phyloP scores from a whole-genome alignment of 163 green algal species.

The Coccomyxa subellipsoidea region DNA sequence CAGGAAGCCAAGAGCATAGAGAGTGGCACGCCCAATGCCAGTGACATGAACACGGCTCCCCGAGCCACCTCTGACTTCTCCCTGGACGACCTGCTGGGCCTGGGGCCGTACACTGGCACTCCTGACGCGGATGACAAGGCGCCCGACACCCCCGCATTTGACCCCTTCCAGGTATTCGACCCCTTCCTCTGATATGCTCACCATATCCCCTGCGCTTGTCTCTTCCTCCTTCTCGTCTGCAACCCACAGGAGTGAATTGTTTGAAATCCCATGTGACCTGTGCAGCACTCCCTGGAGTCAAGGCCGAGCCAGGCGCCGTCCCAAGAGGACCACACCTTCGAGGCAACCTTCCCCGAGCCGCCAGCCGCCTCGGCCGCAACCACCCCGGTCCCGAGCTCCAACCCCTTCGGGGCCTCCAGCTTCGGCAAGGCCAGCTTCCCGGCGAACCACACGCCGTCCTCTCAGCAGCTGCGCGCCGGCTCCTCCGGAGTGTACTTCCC shows the following conservation, averaged over 20 bases:
- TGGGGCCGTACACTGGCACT: neutral
- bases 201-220: neutral
- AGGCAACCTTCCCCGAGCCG: neutral
- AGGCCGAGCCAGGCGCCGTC: neutral
- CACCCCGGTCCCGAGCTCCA: neutral
- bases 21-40: neutral
- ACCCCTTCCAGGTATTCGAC: slow-evolving; percentile 10
- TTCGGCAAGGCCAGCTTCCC: neutral
- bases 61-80: slow-evolving; percentile 3
- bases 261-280: neutral
- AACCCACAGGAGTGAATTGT: too few relatives aligned
- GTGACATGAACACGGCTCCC: neutral
- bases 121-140: neutral
- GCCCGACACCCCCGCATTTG: neutral
- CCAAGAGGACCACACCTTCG: neutral
- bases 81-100: slow-evolving; percentile 21
- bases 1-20: neutral
- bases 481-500: neutral
- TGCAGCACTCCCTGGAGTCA: neutral
- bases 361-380: neutral
- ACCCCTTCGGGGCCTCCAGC: neutral
- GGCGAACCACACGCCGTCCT: neutral
- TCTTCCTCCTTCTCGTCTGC: too few relatives aligned
- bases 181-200: neutral
- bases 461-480: neutral